phyloP scores from a whole-genome alignment of 352 stramenopile genomes.

The Blastocystis sp. region DNA sequence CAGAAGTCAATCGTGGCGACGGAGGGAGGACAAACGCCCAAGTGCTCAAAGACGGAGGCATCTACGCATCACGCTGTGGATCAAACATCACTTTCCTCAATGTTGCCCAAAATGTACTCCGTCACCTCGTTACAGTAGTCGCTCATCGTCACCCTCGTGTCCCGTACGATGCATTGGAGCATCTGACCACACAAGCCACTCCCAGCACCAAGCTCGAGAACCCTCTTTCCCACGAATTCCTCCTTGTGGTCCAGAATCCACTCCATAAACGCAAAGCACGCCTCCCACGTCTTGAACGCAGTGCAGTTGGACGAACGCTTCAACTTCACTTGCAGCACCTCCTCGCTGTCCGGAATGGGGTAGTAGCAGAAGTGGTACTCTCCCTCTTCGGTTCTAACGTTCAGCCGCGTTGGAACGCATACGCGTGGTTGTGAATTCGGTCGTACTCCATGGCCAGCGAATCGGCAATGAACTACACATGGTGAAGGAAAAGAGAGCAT shows the following conservation, averaged over 20 bases:
- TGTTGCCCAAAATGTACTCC: slow-evolving; percentile 62
- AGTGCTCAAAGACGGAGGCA: background rate
- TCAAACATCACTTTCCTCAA: slow-evolving; percentile 17
- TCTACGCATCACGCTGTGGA: background rate
- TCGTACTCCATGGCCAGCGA: slow-evolving; percentile 46
- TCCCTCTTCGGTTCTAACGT: slow-evolving; percentile 21
- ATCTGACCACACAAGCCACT: slow-evolving; percentile 63
- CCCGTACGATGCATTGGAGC: slow-evolving; percentile 50
- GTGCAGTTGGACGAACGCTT: slow-evolving; percentile 56
- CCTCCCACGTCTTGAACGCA: slow-evolving; percentile 64
- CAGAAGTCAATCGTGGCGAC: slow-evolving; percentile 44
- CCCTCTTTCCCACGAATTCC: background rate
- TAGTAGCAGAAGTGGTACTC: slow-evolving; percentile 71
- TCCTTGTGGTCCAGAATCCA: slow-evolving; percentile 34
- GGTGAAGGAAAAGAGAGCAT: background rate
- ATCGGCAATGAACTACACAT: slow-evolving; percentile 50
- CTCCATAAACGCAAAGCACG: slow-evolving; percentile 63
- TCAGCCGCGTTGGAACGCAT: background rate
- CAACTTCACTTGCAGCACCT: slow-evolving; percentile 38
- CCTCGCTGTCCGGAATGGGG: slow-evolving; percentile 9
- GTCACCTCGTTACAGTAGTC: slow-evolving; percentile 61
- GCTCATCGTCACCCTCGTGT: slow-evolving; percentile 46
- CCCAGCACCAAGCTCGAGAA: slow-evolving; percentile 54
- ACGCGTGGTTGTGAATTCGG: slow-evolving; percentile 50
- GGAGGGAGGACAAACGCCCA: background rate